Evolutionary conservation across 352 stramenopile species (phyloP).

Genomic region (Phytophthora niederhauseri): DNA sequence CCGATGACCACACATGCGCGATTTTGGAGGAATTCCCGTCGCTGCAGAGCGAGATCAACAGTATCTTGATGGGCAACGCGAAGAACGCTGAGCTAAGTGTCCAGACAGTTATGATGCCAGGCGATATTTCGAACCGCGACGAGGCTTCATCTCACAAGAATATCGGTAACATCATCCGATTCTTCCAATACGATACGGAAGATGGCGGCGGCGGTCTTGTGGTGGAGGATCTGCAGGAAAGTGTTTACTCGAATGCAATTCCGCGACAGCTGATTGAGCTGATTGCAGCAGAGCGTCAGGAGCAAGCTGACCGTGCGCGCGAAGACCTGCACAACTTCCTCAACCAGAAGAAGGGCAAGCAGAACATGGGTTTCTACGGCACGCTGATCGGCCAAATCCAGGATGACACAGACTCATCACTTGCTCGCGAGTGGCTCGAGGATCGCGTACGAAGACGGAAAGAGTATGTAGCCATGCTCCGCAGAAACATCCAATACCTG

Average conservation of each 20-base stretch:
- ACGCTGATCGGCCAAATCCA: slow-evolving; percentile 90
- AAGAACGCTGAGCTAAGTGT: slow-evolving; percentile 87
- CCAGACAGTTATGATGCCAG: slow-evolving; percentile 89
- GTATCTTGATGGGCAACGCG: slow-evolving; percentile 66
- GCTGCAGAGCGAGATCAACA: slow-evolving; percentile 71
- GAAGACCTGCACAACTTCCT: slow-evolving; percentile 82
- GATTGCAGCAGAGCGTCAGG: slow-evolving; percentile 76
- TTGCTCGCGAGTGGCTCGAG: slow-evolving; percentile 84
- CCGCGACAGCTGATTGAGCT: slow-evolving; percentile 83
- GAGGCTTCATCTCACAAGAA: slow-evolving; percentile 82
- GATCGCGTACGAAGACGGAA: slow-evolving; percentile 76
- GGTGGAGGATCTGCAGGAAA: slow-evolving; percentile 86
- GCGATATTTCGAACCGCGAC: slow-evolving; percentile 73
- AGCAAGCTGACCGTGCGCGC: slow-evolving; percentile 78
- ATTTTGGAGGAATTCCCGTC: slow-evolving; percentile 75
- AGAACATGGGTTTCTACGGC: slow-evolving; percentile 84
- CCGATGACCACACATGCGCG: slow-evolving; percentile 78
- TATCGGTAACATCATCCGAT: slow-evolving; percentile 90
- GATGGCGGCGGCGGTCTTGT: slow-evolving; percentile 80
- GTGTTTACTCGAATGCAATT: slow-evolving; percentile 78
- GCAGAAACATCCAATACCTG: slow-evolving; percentile 86
- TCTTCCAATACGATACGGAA: slow-evolving; percentile 90
- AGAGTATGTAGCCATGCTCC: slow-evolving; percentile 81
- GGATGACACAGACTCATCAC: slow-evolving; percentile 78
- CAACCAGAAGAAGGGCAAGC: slow-evolving; percentile 88